Conservation (phyloP, 768 basidiomycete genomes). For the Ephemerocybe angulata region DNA sequence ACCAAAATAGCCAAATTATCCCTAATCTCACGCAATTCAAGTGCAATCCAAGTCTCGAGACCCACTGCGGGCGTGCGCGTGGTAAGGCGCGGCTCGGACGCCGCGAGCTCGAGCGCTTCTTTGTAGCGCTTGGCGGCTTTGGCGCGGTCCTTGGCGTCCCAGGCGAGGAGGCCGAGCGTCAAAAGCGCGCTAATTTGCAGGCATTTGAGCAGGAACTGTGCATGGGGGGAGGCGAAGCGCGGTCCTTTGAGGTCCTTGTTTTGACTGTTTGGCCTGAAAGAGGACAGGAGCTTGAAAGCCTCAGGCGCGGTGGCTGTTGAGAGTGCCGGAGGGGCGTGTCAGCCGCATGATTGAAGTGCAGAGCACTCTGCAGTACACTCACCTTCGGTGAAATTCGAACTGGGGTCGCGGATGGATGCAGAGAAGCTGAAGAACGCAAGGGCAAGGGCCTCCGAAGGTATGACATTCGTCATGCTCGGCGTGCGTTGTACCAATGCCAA, state of each 20-base stretch:
- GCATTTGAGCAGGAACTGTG: slow-evolving; percentile 19
- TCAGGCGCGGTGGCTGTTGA: slow-evolving; percentile 22
- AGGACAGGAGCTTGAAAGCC: slow-evolving; percentile 26
- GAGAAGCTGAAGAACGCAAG: no score
- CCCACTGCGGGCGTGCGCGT: slow-evolving; percentile 12
- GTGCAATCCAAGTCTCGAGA: slow-evolving; percentile 20
- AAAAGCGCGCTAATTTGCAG: not conserved
- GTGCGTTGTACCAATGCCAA: no score
- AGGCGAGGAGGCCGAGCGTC: slow-evolving; percentile 26
- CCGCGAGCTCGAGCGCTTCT: slow-evolving; percentile 27
- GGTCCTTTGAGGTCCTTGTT: slow-evolving; percentile 15
- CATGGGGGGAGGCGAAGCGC: slow-evolving; percentile 20
- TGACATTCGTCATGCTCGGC: no score
- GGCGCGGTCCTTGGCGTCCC: slow-evolving; percentile 28
- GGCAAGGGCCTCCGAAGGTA: no score
- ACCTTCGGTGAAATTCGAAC: no score
- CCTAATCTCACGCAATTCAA: slow-evolving; percentile 18
- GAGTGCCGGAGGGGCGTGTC: no score
- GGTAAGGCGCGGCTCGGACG: slow-evolving; percentile 20
- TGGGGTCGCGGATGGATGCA: no score
- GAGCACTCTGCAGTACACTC: no score
- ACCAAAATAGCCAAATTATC: slow-evolving; percentile 24
- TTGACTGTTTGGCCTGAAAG: slow-evolving; percentile 21
- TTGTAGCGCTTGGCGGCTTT: slow-evolving; percentile 31
- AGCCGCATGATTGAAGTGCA: no score